Evolutionary conservation across 257 asterid species (phyloP), one percentile per base, ranked within the genome.

Genomic region (Datura wrightii): DNA sequence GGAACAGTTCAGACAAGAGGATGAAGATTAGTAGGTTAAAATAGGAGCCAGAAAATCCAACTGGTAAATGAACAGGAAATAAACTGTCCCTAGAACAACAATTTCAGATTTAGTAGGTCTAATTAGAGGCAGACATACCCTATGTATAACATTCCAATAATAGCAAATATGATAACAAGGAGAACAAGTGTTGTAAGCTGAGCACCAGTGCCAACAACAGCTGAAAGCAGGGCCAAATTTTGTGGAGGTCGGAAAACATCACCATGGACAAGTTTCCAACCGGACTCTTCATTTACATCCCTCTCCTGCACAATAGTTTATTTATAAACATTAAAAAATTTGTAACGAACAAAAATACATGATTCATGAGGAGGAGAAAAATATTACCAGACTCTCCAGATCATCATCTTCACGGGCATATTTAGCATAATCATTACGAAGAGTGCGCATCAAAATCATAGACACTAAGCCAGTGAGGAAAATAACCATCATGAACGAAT

Each of bases 231-330:
- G 84, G 92, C 95, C 81, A 94, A 83, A 88, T 89, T 88, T 83
- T 71, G 91, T 54, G 97, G 85, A 84, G 98, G 91, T 50, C 98
- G 94, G 89, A 95, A 95, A 53, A 95, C 98, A 90, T 95, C 98
- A 70, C 97, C 98, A 87, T 94, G 98, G 89, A 95, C 95, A 83
- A 95, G 98, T 87, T 95, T 95, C 98, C 98, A 95, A 80, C 98
- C 98, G 85, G 98, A 93, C 88, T 92, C 98, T 85, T 95, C 98
- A 88, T 48, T 91, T 78, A 93, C 95, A 66, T 93, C 97, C 80
- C 97, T 92, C 87, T 95, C 98, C 98, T 94, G 83, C 48, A 85
- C 80, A 87, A 46, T 80, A 69, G 69, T 48, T 48, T 78, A 52
- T 24, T 13, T 8, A 52, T 78, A 50, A 78, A 52, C 19, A 8